Evolutionary conservation across 2,329 filamentous ascomycete species (phyloP).

Genomic region (Chrysosphaeria jannelii): DNA sequence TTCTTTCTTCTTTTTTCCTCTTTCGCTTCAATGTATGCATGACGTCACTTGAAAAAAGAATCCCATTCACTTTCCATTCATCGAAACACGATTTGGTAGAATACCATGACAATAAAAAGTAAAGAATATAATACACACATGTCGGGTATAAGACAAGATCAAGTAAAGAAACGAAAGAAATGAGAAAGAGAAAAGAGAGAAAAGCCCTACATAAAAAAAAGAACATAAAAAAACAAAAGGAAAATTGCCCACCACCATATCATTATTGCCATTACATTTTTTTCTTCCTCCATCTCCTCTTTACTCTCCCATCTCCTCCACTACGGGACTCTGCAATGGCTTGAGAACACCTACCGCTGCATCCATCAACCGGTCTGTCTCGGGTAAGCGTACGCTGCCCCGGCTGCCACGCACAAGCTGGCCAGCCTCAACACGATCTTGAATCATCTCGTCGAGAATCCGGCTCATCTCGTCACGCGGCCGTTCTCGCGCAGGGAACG

Average conservation of each 20-base stretch:
- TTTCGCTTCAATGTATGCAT: no score
- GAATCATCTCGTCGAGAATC: conserved; percentile 90
- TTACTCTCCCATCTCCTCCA: conserved; percentile 7
- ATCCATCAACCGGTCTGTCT: conserved; percentile 14
- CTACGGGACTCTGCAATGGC: not conserved
- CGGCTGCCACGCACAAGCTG: conserved; percentile 34
- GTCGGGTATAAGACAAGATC: conserved; percentile 8
- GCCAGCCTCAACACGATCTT: conserved; percentile 53
- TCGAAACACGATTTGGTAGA: no score
- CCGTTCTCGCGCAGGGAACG: conserved; percentile 20
- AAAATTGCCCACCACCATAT: conserved; percentile 1
- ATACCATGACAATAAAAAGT: conserved; percentile 3
- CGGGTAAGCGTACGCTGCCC: conserved; percentile 31
- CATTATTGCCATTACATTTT: no score
- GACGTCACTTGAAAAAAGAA: no score
- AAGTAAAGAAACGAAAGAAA: conserved; percentile 3
- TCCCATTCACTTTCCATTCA: no score
- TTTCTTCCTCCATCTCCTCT: no score
- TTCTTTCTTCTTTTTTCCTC: no score
- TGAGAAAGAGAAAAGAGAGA: conserved; percentile 2
- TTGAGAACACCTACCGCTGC: no score
- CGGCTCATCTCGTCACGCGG: conserved; percentile 79
- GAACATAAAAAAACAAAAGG: conserved; percentile 3
- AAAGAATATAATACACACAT: conserved; percentile 6
- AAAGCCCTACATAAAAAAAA: conserved; percentile 3